Evolutionary conservation across 768 basidiomycete genomes (phyloP), one percentile per base, ranked within the genome.

Genomic region (Lyophyllum decastes): DNA sequence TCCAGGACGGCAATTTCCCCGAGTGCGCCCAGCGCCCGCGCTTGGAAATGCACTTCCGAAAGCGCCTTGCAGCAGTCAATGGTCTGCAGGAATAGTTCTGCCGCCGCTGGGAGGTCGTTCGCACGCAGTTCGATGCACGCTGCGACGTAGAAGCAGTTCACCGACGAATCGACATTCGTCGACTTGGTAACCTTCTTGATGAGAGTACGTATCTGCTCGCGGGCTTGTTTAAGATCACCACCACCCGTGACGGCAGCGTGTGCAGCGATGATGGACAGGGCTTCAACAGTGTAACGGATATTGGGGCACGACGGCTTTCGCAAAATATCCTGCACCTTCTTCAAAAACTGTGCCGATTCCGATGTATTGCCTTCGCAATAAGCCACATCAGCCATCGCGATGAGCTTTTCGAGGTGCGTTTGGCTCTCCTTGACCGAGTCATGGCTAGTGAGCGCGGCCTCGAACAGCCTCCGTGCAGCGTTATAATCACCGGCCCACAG

Each of bases 181-280:
- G 38, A 48, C 43, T 53, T 38, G 24, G 17, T 27, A 1, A 40
- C 24, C 33, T 35, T 26, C 22, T 19, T 30, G 26, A 48, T 16
- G 41, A 43, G 41, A 17, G 44, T 33, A 14, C 11, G 16, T 10
- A 60, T 55, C 26, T 44, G n/a, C 8, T 34, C 41, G 12, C 55
- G 51, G 3, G 40, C 59, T 16, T 49, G 50, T 25, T 25, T 30
- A 14, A 60, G n/a, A n/a, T n/a, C 14, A 24, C 24, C 26, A 2
- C 55, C 59, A 14, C 53, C 58, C 54, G n/a, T n/a, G n/a, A 55
- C 40, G 9, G 58, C 49, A 17, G 45, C 35, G 41, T 55, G 47
- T 8, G 27, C 45, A 33, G 54, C 49, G 6, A 55, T 21, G 19
- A 45, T 11, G 4, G 58, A 34, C 12, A 22, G 24, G 2, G 9